These are phyloP conservation scores for Mortierella sp. DNA, from an alignment of 371 early-diverging fungal species.

Conservation along the genomic window DNA sequence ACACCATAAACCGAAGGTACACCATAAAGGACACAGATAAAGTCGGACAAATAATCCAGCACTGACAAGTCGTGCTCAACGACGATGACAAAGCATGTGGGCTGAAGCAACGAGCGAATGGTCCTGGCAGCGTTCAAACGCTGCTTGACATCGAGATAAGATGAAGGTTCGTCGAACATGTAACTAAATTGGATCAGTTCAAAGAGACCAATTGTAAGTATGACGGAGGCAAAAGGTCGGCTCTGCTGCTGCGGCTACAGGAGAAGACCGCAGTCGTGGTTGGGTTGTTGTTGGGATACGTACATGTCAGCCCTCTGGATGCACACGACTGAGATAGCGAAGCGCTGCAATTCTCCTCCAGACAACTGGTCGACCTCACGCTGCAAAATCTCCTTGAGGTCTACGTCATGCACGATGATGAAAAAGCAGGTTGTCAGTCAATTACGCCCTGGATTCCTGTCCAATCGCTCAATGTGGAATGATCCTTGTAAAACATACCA, in stretches of 20 bases:
- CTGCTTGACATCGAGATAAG: constrained; percentile 99
- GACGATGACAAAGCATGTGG: constrained; percentile 92
- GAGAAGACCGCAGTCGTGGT: neutral
- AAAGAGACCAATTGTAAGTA: neutral
- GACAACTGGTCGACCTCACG: constrained; percentile 95
- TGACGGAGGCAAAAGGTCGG: neutral
- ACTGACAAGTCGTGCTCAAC: constrained; percentile 99
- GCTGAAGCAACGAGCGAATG: constrained; percentile 88
- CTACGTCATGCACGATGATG: constrained; percentile 47
- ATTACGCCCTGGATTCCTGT: constrained; percentile 2
- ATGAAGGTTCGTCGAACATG: constrained; percentile 99
- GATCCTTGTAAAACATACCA: constrained; percentile 55
- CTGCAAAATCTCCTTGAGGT: constrained; percentile 86
- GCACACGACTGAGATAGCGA: constrained; percentile 94
- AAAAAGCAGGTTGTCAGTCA: constrained; percentile 22
- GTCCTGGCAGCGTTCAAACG: constrained; percentile 97
- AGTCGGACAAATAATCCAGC: constrained; percentile 99
- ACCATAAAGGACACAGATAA: constrained; percentile 99
- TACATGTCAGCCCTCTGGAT: constrained; percentile 94
- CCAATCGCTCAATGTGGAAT: too few relatives aligned
- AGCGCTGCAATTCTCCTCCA: constrained; percentile 99
- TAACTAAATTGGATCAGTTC: constrained; percentile 64
- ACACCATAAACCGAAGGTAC: constrained; percentile 99
- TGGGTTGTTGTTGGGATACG: constrained; percentile 21
- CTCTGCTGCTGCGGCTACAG: neutral